phyloP scores from a whole-genome alignment of 352 stramenopile genomes.

The Phytophthora kernoviae region DNA sequence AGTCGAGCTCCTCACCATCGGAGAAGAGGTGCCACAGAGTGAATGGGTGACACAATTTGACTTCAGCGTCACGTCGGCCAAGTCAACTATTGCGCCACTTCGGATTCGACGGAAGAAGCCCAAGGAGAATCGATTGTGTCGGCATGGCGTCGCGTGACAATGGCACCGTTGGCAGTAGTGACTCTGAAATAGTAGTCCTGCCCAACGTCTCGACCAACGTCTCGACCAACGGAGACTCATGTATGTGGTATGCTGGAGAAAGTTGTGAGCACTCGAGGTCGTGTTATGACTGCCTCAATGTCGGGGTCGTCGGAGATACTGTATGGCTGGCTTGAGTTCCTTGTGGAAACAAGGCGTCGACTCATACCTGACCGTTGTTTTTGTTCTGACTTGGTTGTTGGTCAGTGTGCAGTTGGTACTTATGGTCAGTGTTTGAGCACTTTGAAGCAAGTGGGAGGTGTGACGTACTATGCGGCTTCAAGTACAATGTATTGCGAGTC shows the following conservation, averaged over 20 bases:
- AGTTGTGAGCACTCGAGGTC: slow-evolving; percentile 32
- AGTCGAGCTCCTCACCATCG: too few relatives aligned
- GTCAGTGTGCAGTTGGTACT: slow-evolving; percentile 32
- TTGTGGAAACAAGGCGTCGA: too few relatives aligned
- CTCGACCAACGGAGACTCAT: slow-evolving; percentile 38
- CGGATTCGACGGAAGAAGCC: too few relatives aligned
- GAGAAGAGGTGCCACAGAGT: too few relatives aligned
- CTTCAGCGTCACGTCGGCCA: too few relatives aligned
- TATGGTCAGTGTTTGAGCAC: slow-evolving; percentile 35
- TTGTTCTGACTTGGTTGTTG: neutral
- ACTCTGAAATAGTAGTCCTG: slow-evolving; percentile 3
- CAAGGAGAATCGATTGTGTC: too few relatives aligned
- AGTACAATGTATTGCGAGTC: slow-evolving; percentile 54
- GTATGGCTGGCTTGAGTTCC: slow-evolving; percentile 4
- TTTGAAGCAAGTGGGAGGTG: slow-evolving; percentile 14
- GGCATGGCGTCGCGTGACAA: too few relatives aligned
- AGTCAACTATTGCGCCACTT: too few relatives aligned
- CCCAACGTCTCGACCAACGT: slow-evolving; percentile 14
- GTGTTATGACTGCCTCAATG: slow-evolving; percentile 50
- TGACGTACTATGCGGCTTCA: slow-evolving; percentile 49
- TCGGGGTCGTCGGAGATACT: slow-evolving; percentile 28
- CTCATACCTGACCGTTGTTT: too few relatives aligned
- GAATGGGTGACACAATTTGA: too few relatives aligned
- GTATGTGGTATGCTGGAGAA: slow-evolving; percentile 36
- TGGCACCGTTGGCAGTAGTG: slow-evolving; percentile 8